These are phyloP conservation scores for Sisymbrium irio DNA, from an alignment of 345 rosid genomes.

Conservation along the genomic window DNA sequence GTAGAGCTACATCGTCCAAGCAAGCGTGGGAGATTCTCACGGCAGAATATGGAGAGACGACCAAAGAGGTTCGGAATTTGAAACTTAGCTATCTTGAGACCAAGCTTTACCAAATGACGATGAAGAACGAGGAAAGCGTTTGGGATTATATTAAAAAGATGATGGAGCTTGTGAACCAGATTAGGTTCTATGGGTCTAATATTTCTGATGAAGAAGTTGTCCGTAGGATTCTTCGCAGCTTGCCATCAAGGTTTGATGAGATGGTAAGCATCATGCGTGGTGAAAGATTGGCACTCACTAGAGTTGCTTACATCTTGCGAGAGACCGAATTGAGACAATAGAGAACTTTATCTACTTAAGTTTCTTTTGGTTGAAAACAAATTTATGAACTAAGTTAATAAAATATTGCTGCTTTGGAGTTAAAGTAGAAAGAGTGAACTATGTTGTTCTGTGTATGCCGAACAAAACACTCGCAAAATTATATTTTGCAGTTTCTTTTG, in stretches of 20 bases:
- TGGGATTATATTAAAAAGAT: not conserved
- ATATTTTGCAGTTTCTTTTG: not conserved
- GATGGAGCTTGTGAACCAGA: not conserved
- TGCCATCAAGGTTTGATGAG: not conserved
- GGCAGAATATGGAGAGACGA: not conserved
- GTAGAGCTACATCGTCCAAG: conserved; percentile 14
- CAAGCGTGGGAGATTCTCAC: conserved; percentile 6
- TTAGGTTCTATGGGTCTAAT: not conserved
- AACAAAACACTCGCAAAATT: not conserved
- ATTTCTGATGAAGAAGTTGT: not conserved
- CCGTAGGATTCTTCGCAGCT: not conserved
- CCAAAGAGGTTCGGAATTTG: not conserved
- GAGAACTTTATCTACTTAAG: not conserved
- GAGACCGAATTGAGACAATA: not conserved
- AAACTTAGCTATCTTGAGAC: not conserved
- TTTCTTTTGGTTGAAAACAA: not conserved
- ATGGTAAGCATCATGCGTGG: not conserved
- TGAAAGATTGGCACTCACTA: not conserved
- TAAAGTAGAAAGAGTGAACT: not conserved
- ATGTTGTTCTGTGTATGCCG: not conserved
- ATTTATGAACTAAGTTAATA: not conserved
- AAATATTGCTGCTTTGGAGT: not conserved
- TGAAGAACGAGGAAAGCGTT: not conserved
- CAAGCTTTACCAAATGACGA: not conserved
- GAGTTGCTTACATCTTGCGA: not conserved